Percentiles rank a stretch among this genome's conserved stretches.
phyloP scores from a whole-genome alignment of 139 green algal species.

The Chlamydomonas schloesseri region DNA sequence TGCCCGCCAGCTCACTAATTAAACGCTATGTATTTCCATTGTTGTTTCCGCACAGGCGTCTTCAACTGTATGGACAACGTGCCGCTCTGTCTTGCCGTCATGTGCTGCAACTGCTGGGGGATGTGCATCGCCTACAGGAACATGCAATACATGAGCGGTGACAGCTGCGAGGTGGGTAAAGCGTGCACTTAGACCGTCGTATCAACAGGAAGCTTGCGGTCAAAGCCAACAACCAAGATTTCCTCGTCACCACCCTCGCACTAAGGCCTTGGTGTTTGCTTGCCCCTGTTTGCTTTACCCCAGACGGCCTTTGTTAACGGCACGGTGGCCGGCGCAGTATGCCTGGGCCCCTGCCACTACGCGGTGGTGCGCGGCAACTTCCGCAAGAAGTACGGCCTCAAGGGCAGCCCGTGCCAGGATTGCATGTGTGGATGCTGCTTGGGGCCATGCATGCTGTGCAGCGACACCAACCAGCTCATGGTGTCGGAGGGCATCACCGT shows the following conservation, averaged over 20 bases:
- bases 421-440: conserved; percentile 20
- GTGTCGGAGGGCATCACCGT: conserved; percentile 13
- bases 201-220: no score
- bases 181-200: no score
- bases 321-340: not conserved
- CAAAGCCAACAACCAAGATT: no score
- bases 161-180: not conserved
- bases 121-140: not conserved
- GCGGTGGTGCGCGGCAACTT: conserved; percentile 16
- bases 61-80: not conserved
- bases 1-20: no score
- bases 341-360: conserved; percentile 20
- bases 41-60: no score
- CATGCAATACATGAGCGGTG: not conserved
- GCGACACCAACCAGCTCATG: conserved; percentile 32
- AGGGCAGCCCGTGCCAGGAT: conserved; percentile 22
- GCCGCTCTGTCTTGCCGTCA: not conserved
- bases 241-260: no score
- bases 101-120: not conserved
- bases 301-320: conserved; percentile 4
- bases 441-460: conserved; percentile 11
- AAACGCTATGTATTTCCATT: no score
- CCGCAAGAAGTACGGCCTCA: conserved; percentile 28
- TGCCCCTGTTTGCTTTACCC: no score
- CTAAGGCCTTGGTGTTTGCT: no score